A percentile compares a stretch with the other conserved stretches of the same genome.
phyloP scores from a whole-genome alignment of 768 basidiomycete species.

The Krasilnikovozyma curviuscula region DNA sequence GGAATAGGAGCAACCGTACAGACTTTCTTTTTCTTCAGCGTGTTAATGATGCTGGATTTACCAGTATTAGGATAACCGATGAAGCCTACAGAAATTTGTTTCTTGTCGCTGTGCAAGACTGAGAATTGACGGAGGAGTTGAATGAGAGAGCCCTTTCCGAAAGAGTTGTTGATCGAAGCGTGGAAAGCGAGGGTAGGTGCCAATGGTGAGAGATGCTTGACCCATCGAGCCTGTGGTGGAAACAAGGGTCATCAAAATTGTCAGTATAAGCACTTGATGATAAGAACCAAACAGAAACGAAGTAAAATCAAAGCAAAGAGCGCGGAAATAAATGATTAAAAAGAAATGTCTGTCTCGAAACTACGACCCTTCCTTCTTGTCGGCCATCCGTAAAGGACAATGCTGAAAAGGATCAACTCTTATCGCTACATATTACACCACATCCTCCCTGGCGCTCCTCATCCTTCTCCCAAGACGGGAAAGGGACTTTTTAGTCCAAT shows the following conservation, averaged over 20 bases:
- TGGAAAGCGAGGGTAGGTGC: constrained; percentile 97
- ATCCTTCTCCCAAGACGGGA: constrained; percentile 24
- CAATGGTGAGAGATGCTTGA: constrained; percentile 79
- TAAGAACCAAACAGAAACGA: constrained; percentile 7
- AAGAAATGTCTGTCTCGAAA: constrained; percentile 30
- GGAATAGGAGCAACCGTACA: constrained; percentile 92
- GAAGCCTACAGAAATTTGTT: constrained; percentile 95
- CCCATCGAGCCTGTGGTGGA: constrained; percentile 60
- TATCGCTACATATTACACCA: constrained; percentile 20
- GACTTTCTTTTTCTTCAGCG: constrained; percentile 91
- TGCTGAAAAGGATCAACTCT: constrained; percentile 12
- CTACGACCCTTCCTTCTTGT: constrained; percentile 26
- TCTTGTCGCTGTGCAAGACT: constrained; percentile 92
- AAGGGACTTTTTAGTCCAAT: constrained; percentile 16
- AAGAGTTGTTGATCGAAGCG: constrained; percentile 95
- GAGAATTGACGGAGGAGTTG: constrained; percentile 92
- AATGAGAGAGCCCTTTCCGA: constrained; percentile 95
- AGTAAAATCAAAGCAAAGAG: constrained; percentile 5
- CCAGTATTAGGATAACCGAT: constrained; percentile 97
- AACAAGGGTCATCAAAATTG: neutral
- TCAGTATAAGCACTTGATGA: neutral
- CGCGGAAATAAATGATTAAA: constrained; percentile 5
- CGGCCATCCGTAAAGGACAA: constrained; percentile 6
- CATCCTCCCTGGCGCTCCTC: constrained; percentile 23
- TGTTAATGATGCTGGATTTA: constrained; percentile 94